Conservation (phyloP, 352 stramenopile genomes). For the Halophytophthora polymorphica region DNA sequence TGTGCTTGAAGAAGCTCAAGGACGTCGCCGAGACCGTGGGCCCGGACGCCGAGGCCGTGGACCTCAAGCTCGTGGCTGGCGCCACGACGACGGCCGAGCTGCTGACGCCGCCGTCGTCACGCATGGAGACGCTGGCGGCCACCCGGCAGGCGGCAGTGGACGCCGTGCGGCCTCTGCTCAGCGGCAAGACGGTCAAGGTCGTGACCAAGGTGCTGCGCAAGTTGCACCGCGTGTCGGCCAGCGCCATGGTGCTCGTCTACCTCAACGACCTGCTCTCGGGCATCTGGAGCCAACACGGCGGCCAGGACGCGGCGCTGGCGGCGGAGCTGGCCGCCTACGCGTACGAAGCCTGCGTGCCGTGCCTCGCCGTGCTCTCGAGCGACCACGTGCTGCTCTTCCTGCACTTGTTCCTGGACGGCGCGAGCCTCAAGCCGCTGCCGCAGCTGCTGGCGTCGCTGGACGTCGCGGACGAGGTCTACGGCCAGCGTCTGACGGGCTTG, state of each 20-base stretch:
- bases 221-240: constrained; percentile 52
- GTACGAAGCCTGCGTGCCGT: constrained; percentile 68
- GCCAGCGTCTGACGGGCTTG: constrained; percentile 31
- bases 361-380: constrained; percentile 55
- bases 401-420: constrained; percentile 37
- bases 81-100: constrained; percentile 36
- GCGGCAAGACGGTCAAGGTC: constrained; percentile 58
- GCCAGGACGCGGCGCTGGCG: constrained; percentile 10
- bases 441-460: constrained; percentile 20
- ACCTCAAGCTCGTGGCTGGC: constrained; percentile 63
- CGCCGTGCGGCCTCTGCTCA: constrained; percentile 51
- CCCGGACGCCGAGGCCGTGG: constrained; percentile 8
- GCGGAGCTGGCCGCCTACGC: constrained; percentile 54
- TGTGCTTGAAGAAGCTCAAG: constrained; percentile 78
- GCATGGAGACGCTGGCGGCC: constrained; percentile 10
- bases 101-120: constrained; percentile 20
- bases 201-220: constrained; percentile 76
- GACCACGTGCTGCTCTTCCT: constrained; percentile 72
- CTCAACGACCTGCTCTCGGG: constrained; percentile 40
- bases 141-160: constrained; percentile 34
- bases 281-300: constrained; percentile 47
- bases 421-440: constrained; percentile 10
- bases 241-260: constrained; percentile 66
- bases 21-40: constrained; percentile 29
- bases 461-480: constrained; percentile 51